Evolutionary conservation across 495 filamentous ascomycete species (phyloP), one percentile per base, ranked within the genome.

Genomic region (Penicillium fimorum): DNA sequence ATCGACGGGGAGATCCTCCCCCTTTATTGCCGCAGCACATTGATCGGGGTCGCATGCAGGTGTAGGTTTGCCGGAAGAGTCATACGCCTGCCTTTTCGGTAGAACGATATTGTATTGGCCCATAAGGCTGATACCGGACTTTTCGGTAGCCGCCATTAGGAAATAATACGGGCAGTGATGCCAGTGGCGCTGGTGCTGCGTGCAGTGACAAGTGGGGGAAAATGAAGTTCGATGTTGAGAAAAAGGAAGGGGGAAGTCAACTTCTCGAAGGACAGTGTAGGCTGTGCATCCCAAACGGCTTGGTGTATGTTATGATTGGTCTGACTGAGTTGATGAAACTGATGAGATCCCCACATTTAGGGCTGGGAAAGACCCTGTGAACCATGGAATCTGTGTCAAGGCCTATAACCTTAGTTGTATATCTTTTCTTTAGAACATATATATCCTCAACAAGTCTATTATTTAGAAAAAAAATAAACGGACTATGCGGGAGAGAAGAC

Each of bases 101-200:
- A 58, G 22, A 58, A 58, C 56, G 44, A 58, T 58, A 54, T 42
- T 43, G 50, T 58, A 58, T 54, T 58, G 56, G 56, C 43, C 53
- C 50, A 58, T 58, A 53, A 58, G 56, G 50, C 56, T 44, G 20
- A 44, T 53, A 49, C 56, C 56, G 42, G 56, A 49, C 25, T 27
- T 27, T 27, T 27, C 25, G 50, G 49, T 53, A 58, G 56, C 56
- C 44, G 56, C 49, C 56, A 58, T 58, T 44, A 49, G 50, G 49
- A 54, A 58, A 53, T 54, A 49, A 22, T 42, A 58, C 42, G 42
- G 35, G 12, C 12, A 37, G 42, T 44, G 42, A 18, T 44, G 42
- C 48, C 48, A 57, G 55, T 41, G 55, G 55, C 42, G 55, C 55
- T 57, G 55, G 48, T 58, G 40, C 50, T 53, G 50, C 50, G 50